Evolutionary conservation across 2,329 filamentous ascomycete species (phyloP).

Genomic region (Diplocarpon rosae): DNA sequence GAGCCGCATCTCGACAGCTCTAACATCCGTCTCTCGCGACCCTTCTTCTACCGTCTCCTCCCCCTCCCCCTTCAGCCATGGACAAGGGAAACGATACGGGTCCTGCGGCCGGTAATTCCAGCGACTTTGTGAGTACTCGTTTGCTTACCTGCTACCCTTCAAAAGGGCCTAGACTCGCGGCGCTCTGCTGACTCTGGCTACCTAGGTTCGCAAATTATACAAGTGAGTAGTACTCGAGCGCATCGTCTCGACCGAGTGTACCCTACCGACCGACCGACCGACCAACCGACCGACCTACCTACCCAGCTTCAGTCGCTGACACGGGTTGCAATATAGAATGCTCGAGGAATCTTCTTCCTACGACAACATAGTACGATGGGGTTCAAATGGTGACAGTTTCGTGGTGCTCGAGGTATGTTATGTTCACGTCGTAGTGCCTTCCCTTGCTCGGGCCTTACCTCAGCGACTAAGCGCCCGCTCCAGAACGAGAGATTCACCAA

Average conservation of each 20-base stretch:
- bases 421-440: slow-evolving; percentile 15
- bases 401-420: slow-evolving; percentile 89
- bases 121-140: slow-evolving; percentile 72
- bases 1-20: too few species aligned
- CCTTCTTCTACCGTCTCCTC: too few species aligned
- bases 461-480: slow-evolving; percentile 11
- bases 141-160: not conserved
- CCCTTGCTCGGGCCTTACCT: not conserved
- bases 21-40: too few species aligned
- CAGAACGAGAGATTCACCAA: slow-evolving; percentile 98
- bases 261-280: slow-evolving; percentile 10
- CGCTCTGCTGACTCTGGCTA: slow-evolving; percentile 1
- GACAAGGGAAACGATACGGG: slow-evolving; percentile 26
- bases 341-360: slow-evolving; percentile 81
- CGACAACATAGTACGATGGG: slow-evolving; percentile 88
- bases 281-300: slow-evolving; percentile 11
- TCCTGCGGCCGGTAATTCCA: slow-evolving; percentile 62
- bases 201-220: slow-evolving; percentile 91
- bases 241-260: too few species aligned
- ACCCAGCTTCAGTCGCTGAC: slow-evolving; percentile 14
- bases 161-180: not conserved
- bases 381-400: slow-evolving; percentile 88
- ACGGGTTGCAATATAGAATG: slow-evolving; percentile 52
- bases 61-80: slow-evolving; percentile 13
- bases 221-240: slow-evolving; percentile 51